A percentile compares a stretch with the other conserved stretches of the same genome.
Evolutionary conservation across 441 rosid genomes (phyloP).

Genomic region (Pelargonium cotyledonis): DNA sequence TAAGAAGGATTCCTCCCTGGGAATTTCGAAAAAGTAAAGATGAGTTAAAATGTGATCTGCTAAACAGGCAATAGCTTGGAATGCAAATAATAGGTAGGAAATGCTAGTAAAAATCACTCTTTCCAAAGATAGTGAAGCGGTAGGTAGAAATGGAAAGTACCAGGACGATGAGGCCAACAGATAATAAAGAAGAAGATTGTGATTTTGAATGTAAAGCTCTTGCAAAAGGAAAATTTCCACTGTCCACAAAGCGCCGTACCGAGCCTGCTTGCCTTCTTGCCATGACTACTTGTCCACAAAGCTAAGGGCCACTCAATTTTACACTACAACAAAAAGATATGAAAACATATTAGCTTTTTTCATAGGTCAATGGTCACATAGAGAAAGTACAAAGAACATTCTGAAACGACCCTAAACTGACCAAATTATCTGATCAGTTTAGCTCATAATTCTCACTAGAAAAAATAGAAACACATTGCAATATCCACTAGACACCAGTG

Average conservation of each 20-base stretch:
- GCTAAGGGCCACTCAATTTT: background rate
- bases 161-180: slow-evolving; percentile 6
- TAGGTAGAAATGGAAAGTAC: background rate
- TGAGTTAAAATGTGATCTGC: slow-evolving; percentile 1
- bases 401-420: background rate
- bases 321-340: background rate
- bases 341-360: background rate
- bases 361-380: slow-evolving; percentile 1
- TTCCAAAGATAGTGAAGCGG: background rate
- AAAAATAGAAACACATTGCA: background rate
- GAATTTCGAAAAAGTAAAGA: background rate
- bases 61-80: background rate
- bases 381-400: background rate
- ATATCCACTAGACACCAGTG: background rate
- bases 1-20: slow-evolving; percentile 5
- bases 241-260: background rate
- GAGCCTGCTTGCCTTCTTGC: slow-evolving; percentile 4
- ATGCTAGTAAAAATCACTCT: too few relatives aligned
- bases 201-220: background rate
- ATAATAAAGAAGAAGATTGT: background rate
- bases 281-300: slow-evolving; percentile 3
- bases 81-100: too few relatives aligned
- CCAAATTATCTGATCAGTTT: background rate
- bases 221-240: background rate
- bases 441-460: background rate